Base-by-base conservation (phyloP, 2,329 filamentous ascomycete species). In the Hirsutella minnesotensis region DNA sequence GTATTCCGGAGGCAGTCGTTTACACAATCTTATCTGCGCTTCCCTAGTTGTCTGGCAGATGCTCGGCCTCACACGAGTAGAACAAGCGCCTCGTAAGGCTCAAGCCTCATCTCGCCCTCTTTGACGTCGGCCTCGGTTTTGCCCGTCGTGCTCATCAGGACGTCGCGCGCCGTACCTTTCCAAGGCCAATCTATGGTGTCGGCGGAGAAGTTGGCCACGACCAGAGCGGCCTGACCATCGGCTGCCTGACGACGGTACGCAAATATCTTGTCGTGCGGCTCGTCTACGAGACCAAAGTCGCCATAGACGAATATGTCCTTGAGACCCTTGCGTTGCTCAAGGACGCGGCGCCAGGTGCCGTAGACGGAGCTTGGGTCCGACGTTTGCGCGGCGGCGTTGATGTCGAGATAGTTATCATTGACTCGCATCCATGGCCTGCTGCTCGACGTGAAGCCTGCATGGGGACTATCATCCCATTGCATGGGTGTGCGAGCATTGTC, bases 401-500 rank as follows among this genome's bases (percentile, higher is more conserved):
- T 66, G n/a, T 64, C 57, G 2, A 55, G 56, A 56, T 78, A 80
- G 54, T 78, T 72, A 44, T 80, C 73, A 54, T 85, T 79, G 33
- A 79, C 72, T 13, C 73, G 70, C 74, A 87, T 86, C 83, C 83
- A 88, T 3, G 82, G 79, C 42, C 66, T 68, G 4, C 56, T 57
- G 9, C 60, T 62, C 2, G 64, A 64, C 0, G 79, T 79, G 62
- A 87, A 88, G 10, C 83, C 83, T 0, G 68, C 81, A 46, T 86
- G 72, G 0, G 62, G 53, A 1, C 61, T 64, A n/a, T 59, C 53
- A 47, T 77, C 69, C 83, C 83, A 88, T 54, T 86, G 81, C 59
- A 88, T 79, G 0, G 83, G 83, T 1, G 79, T 78, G 38, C 83
- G 70, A 8, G 76, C 77, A 57, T 88, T 83, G 58, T 88, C 83